Base-by-base conservation (phyloP, 805 yeast genomes). In the Zygosaccharomyces gambellarensis region DNA sequence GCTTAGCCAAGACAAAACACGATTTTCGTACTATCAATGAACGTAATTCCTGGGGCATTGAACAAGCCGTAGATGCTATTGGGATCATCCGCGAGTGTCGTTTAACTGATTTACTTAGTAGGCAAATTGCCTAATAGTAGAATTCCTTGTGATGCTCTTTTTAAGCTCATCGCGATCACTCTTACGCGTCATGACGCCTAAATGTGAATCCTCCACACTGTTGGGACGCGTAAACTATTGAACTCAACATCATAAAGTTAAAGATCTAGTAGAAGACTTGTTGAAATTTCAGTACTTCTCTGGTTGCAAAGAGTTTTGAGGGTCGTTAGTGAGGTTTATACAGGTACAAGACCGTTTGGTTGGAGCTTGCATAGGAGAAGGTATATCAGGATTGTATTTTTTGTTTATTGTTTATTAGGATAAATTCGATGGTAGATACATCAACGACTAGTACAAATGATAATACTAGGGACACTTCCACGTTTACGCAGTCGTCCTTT, bases 151-250 rank as follows among this genome's bases (percentile, higher is more conserved):
- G 11, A 23, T 30, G 14, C 36, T 9, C n/a, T 10, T 42, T 42
- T 19, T 10, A 17, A 23, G 36, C 27, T 30, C 23, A 30, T 42
- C 34, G 45, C 45, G 38, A 34, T 10, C 8, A 4, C 28, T 22
- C 19, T 42, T 42, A 23, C 34, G 45, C 14, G 45, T 23, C 45
- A 41, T 17, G 45, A 21, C 34, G 38, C 27, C 36, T 42, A 39
- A 30, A 39, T 21, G 28, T 39, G 30, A 9, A 22, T 42, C 29
- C 36, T 45, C 28, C 11, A 31, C 23, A 25, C 25, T 25, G 28
- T 25, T 25, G 45, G 21, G 38, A 45, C 48, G 48, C 48, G 48
- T 27, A 45, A 39, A 29, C 10, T 43, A 12, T 9, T 40, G 43
- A 14, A 30, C 32, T 27, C 22, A 30, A 21, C 38, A 34, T 21